Percentiles rank a stretch among this genome's conserved stretches.
Evolutionary conservation across 306 rosid species (phyloP).

Genomic region (Gillenia trifoliata): DNA sequence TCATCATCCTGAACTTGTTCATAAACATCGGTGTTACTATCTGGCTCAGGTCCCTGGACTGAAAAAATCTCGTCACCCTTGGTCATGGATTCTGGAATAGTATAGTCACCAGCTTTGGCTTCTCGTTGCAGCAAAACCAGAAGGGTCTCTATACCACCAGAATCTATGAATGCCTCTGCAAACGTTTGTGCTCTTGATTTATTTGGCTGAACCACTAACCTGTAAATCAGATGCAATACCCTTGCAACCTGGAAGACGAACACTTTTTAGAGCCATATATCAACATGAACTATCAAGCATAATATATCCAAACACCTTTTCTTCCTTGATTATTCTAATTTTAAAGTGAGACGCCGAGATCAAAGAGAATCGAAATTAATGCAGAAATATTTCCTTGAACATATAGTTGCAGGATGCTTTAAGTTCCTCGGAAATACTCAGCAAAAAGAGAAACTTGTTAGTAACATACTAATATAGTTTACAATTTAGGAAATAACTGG

Average conservation of each 20-base stretch:
- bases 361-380: background rate
- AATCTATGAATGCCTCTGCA: conserved; percentile 82
- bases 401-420: background rate
- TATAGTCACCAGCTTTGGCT: conserved; percentile 75
- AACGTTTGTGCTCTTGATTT: conserved; percentile 72
- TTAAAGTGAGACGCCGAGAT: background rate
- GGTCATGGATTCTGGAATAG: conserved; percentile 37
- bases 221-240: conserved; percentile 81
- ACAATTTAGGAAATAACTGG: background rate
- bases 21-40: conserved; percentile 30
- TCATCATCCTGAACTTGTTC: conserved; percentile 41
- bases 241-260: conserved; percentile 71
- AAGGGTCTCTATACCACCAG: conserved; percentile 92
- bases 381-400: background rate
- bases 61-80: conserved; percentile 27
- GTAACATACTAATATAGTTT: background rate
- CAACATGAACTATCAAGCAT: background rate
- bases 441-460: background rate
- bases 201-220: conserved; percentile 93
- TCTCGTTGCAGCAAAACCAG: conserved; percentile 91
- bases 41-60: conserved; percentile 28
- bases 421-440: background rate
- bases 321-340: background rate
- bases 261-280: background rate
- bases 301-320: background rate